Evolutionary conservation across 306 rosid genomes (phyloP).

Genomic region (Cucurbita argyrosperma): DNA sequence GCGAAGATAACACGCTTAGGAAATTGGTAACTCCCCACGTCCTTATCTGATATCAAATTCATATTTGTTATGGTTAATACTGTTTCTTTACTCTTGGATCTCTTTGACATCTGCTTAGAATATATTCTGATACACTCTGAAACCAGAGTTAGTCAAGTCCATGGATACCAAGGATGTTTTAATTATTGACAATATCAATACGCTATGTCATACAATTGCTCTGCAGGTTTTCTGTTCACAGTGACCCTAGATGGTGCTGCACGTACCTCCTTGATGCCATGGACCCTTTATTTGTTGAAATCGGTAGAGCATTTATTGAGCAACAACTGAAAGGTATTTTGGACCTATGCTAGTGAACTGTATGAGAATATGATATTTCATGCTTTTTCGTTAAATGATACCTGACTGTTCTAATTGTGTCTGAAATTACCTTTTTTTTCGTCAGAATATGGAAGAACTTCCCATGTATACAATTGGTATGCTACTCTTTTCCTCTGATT

Average conservation of each 20-base stretch:
- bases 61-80: not conserved
- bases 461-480: slow-evolving; percentile 88
- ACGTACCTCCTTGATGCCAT: slow-evolving; percentile 93
- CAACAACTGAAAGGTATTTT: slow-evolving; percentile 60
- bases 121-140: not conserved
- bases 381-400: slow-evolving; percentile 2
- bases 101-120: not conserved
- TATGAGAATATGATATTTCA: slow-evolving; percentile 1
- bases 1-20: slow-evolving; percentile 86
- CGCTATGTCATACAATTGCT: not conserved
- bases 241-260: slow-evolving; percentile 70
- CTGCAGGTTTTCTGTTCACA: slow-evolving; percentile 70
- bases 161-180: not conserved
- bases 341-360: slow-evolving; percentile 5
- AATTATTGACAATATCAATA: not conserved
- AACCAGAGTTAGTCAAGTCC: not conserved
- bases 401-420: slow-evolving; percentile 13
- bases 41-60: not conserved
- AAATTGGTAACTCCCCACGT: slow-evolving; percentile 44
- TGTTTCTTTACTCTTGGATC: not conserved
- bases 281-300: slow-evolving; percentile 71
- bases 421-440: slow-evolving; percentile 16
- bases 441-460: slow-evolving; percentile 67
- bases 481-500: slow-evolving; percentile 1
- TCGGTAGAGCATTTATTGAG: slow-evolving; percentile 71